A percentile compares a stretch with the other conserved stretches of the same genome.
Evolutionary conservation across 768 basidiomycete genomes (phyloP).

Genomic region (Russula foetens): DNA sequence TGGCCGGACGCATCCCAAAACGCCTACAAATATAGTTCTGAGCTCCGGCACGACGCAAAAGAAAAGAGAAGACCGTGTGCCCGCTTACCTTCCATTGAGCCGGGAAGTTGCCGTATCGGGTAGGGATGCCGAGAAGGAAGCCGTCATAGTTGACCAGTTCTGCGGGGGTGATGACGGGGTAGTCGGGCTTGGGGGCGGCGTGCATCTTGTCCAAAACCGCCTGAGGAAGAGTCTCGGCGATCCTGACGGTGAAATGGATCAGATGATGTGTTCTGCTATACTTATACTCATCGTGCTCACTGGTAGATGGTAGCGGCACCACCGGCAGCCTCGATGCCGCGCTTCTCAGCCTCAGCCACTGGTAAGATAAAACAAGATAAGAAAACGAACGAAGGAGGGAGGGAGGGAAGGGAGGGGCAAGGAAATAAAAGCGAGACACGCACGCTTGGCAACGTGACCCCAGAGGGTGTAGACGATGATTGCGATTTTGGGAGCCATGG

Average conservation of each 20-base stretch:
- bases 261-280: background rate
- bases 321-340: constrained; percentile 35
- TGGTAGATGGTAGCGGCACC: constrained; percentile 40
- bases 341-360: constrained; percentile 55
- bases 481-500: constrained; percentile 44
- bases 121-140: constrained; percentile 69
- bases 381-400: constrained; percentile 8
- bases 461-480: constrained; percentile 71
- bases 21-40: constrained; percentile 28
- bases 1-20: constrained; percentile 74
- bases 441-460: constrained; percentile 64
- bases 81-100: constrained; percentile 72
- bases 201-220: constrained; percentile 63
- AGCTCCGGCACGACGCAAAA: background rate
- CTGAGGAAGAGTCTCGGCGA: constrained; percentile 68
- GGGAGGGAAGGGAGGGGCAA: too few relatives aligned
- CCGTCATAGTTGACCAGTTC: constrained; percentile 57
- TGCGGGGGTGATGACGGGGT: constrained; percentile 55
- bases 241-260: constrained; percentile 32
- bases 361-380: background rate
- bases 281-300: constrained; percentile 23
- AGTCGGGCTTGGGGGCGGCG: constrained; percentile 62
- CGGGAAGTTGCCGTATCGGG: constrained; percentile 75
- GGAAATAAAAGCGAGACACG: constrained; percentile 24
- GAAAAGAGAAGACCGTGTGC: background rate